phyloP scores from a whole-genome alignment of 805 yeast genomes.

The Saturnispora diversa region DNA sequence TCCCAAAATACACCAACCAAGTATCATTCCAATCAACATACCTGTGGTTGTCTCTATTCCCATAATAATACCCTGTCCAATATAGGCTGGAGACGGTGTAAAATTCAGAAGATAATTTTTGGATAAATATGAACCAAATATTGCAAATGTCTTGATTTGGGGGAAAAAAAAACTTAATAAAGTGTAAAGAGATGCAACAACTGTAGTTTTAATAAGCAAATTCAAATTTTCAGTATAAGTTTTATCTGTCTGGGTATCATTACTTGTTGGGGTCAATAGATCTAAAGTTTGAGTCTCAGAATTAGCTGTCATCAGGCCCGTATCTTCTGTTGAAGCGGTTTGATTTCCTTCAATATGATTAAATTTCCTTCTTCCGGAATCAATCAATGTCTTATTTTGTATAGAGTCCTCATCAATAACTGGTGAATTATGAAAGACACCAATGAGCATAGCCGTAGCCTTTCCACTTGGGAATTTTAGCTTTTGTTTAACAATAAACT shows the following conservation, averaged over 20 bases:
- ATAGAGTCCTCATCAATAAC: not conserved
- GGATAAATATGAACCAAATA: conserved; percentile 65
- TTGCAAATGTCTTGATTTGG: conserved; percentile 54
- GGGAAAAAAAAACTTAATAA: conserved; percentile 68
- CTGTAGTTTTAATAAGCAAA: conserved; percentile 54
- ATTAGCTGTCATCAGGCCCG: too few relatives aligned
- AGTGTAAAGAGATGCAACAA: conserved; percentile 65
- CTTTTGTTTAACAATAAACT: conserved; percentile 80
- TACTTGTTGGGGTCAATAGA: too few relatives aligned
- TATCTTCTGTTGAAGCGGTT: too few relatives aligned
- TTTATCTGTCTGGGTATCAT: not conserved
- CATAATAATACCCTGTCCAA: conserved; percentile 98
- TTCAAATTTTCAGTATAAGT: conserved; percentile 49
- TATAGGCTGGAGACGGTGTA: conserved; percentile 94
- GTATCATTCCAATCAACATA: conserved; percentile 80
- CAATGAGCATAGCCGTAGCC: conserved; percentile 89
- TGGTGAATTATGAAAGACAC: conserved; percentile 71
- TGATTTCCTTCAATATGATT: too few relatives aligned
- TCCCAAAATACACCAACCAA: conserved; percentile 92
- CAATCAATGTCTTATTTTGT: not conserved
- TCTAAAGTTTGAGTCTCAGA: too few relatives aligned
- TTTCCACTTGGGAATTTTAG: conserved; percentile 91
- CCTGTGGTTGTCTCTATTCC: conserved; percentile 85
- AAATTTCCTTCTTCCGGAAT: too few relatives aligned
- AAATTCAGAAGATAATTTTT: conserved; percentile 69